Conservation (phyloP, 2,329 filamentous ascomycete genomes). For the Polytolypa hystricis region DNA sequence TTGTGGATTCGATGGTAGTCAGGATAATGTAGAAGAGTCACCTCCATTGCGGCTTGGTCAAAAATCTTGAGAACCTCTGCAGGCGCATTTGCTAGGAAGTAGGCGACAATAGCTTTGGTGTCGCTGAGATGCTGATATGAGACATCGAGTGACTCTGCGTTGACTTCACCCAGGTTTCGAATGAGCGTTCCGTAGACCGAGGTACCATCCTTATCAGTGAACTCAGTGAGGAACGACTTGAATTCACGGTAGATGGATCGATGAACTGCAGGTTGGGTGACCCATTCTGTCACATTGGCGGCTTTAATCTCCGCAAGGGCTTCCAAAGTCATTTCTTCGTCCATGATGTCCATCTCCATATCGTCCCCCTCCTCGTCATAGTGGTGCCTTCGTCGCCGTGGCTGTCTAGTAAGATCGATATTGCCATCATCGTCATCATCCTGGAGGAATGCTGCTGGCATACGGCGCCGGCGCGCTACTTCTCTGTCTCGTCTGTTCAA, state of each 20-base stretch:
- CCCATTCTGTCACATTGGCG: constrained; percentile 87
- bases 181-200: constrained; percentile 95
- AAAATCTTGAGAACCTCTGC: constrained; percentile 94
- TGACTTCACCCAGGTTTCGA: constrained; percentile 89
- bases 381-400: constrained; percentile 70
- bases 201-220: constrained; percentile 75
- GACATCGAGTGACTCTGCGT: constrained; percentile 90
- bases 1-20: constrained; percentile 97
- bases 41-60: constrained; percentile 92
- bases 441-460: constrained; percentile 53
- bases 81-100: constrained; percentile 91
- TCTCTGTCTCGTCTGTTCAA: constrained; percentile 53
- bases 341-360: constrained; percentile 86
- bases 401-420: constrained; percentile 74
- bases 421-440: constrained; percentile 77
- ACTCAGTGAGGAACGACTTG: constrained; percentile 93
- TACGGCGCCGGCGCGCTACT: constrained; percentile 44
- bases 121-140: constrained; percentile 87
- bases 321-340: constrained; percentile 86
- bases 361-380: constrained; percentile 95
- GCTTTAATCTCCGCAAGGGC: constrained; percentile 89
- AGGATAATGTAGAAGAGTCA: constrained; percentile 88
- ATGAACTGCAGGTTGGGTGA: constrained; percentile 78
- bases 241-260: constrained; percentile 92
- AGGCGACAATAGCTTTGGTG: constrained; percentile 86